A percentile compares a stretch with the other conserved stretches of the same genome.
These are phyloP conservation scores for Linnemannia zychae DNA, from an alignment of 192 early-diverging fungal genomes.

Conservation along the genomic window DNA sequence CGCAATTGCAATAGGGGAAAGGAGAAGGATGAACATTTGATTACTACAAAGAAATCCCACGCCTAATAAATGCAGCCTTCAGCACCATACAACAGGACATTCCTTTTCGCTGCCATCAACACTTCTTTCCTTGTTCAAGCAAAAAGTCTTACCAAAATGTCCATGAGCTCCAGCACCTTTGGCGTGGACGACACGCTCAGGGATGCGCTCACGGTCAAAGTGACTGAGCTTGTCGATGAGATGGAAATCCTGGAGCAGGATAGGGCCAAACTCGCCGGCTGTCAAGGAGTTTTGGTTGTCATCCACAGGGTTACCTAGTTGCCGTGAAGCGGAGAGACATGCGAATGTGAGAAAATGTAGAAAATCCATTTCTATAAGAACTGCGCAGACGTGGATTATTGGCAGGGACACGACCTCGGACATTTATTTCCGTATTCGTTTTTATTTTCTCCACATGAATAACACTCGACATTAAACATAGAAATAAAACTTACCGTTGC, in stretches of 20 bases:
- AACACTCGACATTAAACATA: background rate
- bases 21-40: background rate
- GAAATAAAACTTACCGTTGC: constrained; percentile 43
- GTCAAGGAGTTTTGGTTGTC: constrained; percentile 82
- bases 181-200: constrained; percentile 87
- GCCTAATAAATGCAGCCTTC: background rate
- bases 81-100: background rate
- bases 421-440: background rate
- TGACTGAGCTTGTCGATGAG: constrained; percentile 83
- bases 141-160: constrained; percentile 63
- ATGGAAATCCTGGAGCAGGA: constrained; percentile 81
- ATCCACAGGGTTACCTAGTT: constrained; percentile 76
- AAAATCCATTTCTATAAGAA: background rate
- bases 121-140: background rate
- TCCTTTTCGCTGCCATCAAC: background rate
- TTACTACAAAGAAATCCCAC: background rate
- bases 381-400: background rate
- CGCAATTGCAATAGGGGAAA: background rate
- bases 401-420: background rate
- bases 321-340: background rate
- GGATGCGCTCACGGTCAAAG: constrained; percentile 85
- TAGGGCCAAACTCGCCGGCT: constrained; percentile 75
- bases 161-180: constrained; percentile 86
- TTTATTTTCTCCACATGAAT: background rate
- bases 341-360: too few species aligned